Evolutionary conservation across 805 yeast genomes (phyloP), one percentile per base, ranked within the genome.

Genomic region (Metschnikowia dekortorum): DNA sequence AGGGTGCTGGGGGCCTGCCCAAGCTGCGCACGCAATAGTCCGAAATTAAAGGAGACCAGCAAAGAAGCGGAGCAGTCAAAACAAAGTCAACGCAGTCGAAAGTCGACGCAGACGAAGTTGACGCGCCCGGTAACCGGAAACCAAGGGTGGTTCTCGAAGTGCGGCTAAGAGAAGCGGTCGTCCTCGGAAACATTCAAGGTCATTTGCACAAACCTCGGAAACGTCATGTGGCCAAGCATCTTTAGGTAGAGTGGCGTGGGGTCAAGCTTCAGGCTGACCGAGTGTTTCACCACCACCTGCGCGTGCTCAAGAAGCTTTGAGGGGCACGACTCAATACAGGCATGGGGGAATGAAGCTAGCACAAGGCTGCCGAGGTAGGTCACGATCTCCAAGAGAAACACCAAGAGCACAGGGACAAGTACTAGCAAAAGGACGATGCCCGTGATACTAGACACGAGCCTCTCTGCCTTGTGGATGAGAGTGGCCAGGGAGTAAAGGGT

Each of bases 281-380:
- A 22, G 14, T 39, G 28, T 16, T 44, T 44, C 26, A 29, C 40
- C 14, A 35, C 29, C 34, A 44, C 40, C 16, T 26, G 39, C 40
- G 7, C 40, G 14, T 35, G 46, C 33, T 36, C 40, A 44, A 31
- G 40, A 34, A 44, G 28, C 34, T 10, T 28, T 33, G 32, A 16
- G 28, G 34, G 13, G 40, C 33, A 44, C 3, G 37, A 13, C 13
- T 44, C 39, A 13, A 44, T 8, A 18, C 34, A 28, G 14, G 26
- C 11, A 6, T 22, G 46, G 9, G 46, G 39, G 14, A 43, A 9
- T 7, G 46, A 43, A 2, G 30, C 39, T 8, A 44, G 16, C 7
- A 29, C 22, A 28, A 44, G n/a, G 9, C 46, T 44, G 28, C 40
- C 29, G n/a, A 44, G 28, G 32, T 44, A 44, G 8, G 46, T 44